phyloP scores from a whole-genome alignment of 139 green algal genomes.

The Tetradesmus obliquus region DNA sequence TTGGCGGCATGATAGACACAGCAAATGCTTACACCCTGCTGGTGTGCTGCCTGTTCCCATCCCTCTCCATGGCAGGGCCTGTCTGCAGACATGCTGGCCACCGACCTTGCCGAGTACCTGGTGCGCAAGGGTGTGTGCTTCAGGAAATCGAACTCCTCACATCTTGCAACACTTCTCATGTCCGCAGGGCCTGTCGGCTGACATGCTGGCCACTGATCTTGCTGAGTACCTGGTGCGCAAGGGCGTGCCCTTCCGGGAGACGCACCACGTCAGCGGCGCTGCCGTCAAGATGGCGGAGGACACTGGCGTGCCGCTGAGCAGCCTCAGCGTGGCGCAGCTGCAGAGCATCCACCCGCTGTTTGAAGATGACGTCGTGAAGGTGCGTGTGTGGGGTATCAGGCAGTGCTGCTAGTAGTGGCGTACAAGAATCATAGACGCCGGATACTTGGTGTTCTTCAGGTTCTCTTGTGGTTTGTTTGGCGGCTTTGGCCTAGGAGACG shows the following conservation, averaged over 20 bases:
- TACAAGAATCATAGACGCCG: no score
- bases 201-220: conserved; percentile 99
- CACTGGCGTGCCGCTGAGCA: conserved; percentile 72
- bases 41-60: no score
- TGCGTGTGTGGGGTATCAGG: conserved; percentile 33
- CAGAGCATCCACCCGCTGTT: conserved; percentile 91
- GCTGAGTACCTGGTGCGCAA: conserved; percentile 99
- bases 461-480: no score
- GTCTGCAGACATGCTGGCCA: conserved; percentile 97
- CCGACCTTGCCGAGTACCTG: conserved; percentile 99
- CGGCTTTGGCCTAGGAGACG: no score
- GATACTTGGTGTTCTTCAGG: no score
- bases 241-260: conserved; percentile 85
- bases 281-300: conserved; percentile 96
- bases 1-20: no score
- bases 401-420: background rate
- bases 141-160: conserved; percentile 85
- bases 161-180: background rate
- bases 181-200: conserved; percentile 80
- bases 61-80: conserved; percentile 66
- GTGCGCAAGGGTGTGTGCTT: conserved; percentile 90
- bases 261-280: conserved; percentile 93
- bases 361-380: conserved; percentile 85
- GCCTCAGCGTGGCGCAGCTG: conserved; percentile 86
- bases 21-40: no score